Evolutionary conservation across 257 asterid species (phyloP).

Genomic region (Nicotiana tomentosiformis): DNA sequence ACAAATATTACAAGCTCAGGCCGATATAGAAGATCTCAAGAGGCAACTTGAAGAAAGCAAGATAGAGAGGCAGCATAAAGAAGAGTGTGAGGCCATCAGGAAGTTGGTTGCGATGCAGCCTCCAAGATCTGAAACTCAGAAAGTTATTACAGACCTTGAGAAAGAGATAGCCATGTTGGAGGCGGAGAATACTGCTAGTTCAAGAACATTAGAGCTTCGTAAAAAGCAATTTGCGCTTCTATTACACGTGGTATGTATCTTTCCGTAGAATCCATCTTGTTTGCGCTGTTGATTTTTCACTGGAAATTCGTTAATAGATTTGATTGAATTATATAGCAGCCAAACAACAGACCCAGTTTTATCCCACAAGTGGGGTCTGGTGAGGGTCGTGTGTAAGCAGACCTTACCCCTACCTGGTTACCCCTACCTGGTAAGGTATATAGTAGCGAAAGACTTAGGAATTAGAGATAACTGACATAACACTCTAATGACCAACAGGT

Average conservation of each 20-base stretch:
- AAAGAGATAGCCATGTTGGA: slow-evolving; percentile 77
- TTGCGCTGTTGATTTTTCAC: background rate
- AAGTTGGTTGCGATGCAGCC: slow-evolving; percentile 84
- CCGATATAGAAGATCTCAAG: slow-evolving; percentile 85
- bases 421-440: too few species aligned
- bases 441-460: background rate
- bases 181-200: slow-evolving; percentile 80
- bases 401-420: too few species aligned
- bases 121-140: slow-evolving; percentile 81
- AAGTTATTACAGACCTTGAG: slow-evolving; percentile 63
- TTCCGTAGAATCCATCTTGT: background rate
- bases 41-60: slow-evolving; percentile 92
- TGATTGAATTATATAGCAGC: background rate
- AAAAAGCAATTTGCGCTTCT: slow-evolving; percentile 90
- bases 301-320: background rate
- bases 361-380: too few species aligned
- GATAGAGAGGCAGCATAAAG: slow-evolving; percentile 94
- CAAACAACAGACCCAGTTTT: too few species aligned
- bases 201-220: slow-evolving; percentile 87
- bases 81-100: slow-evolving; percentile 95
- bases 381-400: too few species aligned
- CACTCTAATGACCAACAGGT: background rate
- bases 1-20: slow-evolving; percentile 74
- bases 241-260: slow-evolving; percentile 78
- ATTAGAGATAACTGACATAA: background rate